Base-by-base conservation (phyloP, 306 rosid genomes). In the Begonia peltatifolia region DNA sequence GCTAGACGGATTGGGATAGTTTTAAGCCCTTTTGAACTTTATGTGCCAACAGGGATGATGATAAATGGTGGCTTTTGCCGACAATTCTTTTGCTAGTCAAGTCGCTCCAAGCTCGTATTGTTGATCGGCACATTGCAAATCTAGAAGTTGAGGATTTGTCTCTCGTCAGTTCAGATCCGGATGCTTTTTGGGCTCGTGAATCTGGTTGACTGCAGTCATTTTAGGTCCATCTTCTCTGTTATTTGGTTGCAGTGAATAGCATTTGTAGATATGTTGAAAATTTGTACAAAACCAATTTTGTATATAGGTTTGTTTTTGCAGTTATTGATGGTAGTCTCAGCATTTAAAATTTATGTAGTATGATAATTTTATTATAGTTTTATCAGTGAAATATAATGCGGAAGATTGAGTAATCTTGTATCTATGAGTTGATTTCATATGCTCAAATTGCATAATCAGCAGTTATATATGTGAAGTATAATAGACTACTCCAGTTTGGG, bases 121-220 rank as follows among this genome's bases (percentile, higher is more conserved):
- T 85, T 36, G 84, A 78, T 58, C 80, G 97, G 95, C 97, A 90
- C 62, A 85, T 90, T 57, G 97, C 97, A 25, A 83, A 90, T 68
- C 54, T 80, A 61, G 97, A 90, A 74, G 67, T 90, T 59, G 73
- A 78, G 70, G 94, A 90, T 71, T 73, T 74, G 47, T 85, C 95
- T 53, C 71, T 90, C 13, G 85, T 78, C 69, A 82, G 90, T 69
- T 90, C 92, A 0, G 94, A 90, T 68, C 80, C 97, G 23, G 94
- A 85, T 68, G 75, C 87, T 43, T 90, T 85, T 71, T 90, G 97
- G 97, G 97, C 97, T 11, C 80, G 75, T 60, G 97, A 90, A 59
- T 61, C 89, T 55, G 87, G 75, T 58, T 65, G 70, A 1, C 77
- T 63, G 79, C 12, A 30, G 17, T 44, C 55, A 42, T 53, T 22